These are phyloP conservation scores for Triangularia verruculosa DNA, from an alignment of 2,329 filamentous ascomycete species.

Conservation along the genomic window DNA sequence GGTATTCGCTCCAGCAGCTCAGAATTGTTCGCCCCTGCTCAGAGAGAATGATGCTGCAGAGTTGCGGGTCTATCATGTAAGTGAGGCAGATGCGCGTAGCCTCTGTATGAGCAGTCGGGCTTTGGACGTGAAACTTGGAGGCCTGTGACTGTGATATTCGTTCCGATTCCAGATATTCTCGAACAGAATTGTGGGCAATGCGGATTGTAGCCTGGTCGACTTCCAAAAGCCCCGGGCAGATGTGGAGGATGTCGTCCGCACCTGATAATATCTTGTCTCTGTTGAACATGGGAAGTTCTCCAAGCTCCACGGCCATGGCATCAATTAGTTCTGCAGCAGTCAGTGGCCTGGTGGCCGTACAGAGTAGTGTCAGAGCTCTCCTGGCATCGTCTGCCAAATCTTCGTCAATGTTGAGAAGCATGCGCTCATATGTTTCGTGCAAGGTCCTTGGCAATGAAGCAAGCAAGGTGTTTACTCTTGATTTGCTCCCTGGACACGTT, in stretches of 20 bases:
- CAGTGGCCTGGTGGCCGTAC: slow-evolving; percentile 13
- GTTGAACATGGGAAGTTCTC: slow-evolving; percentile 17
- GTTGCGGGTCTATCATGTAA: too few species aligned
- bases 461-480: slow-evolving; percentile 32
- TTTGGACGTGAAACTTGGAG: slow-evolving; percentile 10
- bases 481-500: slow-evolving; percentile 18
- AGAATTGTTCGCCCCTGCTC: too few species aligned
- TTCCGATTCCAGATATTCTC: slow-evolving; percentile 19
- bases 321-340: slow-evolving; percentile 10
- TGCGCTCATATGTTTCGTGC: slow-evolving; percentile 20
- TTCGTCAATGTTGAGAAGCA: slow-evolving; percentile 27
- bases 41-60: too few species aligned
- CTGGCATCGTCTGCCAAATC: slow-evolving; percentile 15
- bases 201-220: slow-evolving; percentile 4
- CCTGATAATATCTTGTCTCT: slow-evolving; percentile 12
- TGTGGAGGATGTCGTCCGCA: slow-evolving; percentile 12
- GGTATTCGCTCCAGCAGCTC: too few species aligned
- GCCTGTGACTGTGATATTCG: slow-evolving; percentile 1
- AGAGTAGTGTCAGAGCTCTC: slow-evolving; percentile 14
- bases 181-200: slow-evolving; percentile 20
- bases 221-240: slow-evolving; percentile 20
- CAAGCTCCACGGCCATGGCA: slow-evolving; percentile 8
- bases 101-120: neutral
- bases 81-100: too few species aligned
- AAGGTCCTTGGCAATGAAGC: slow-evolving; percentile 33